Base-by-base conservation (phyloP, 768 basidiomycete genomes). In the Trametes punicea region DNA sequence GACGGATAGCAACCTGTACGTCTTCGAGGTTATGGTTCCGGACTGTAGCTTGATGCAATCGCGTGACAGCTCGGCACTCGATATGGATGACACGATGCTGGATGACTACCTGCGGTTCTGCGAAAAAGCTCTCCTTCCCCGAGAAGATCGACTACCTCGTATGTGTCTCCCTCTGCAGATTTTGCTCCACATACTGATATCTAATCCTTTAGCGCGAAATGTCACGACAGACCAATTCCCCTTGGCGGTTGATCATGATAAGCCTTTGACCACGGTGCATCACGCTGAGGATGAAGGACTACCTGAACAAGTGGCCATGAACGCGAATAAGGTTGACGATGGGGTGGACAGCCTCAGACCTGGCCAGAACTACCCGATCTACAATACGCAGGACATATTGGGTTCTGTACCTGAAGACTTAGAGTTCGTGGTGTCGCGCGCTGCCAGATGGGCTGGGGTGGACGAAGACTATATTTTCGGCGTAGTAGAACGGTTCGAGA, bases 61-160 rank as follows among this genome's bases (percentile, higher is more conserved):
- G 30, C 66, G 31, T 36, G 7, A 3, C 27, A 90, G 88, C 70
- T 70, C 77, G 20, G 76, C 79, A 48, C 77, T 77, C 10, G 78
- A 85, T 60, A 69, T 85, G 56, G 73, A 74, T 53, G 78, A 76
- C 21, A 67, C 66, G 27, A 74, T 74, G 65, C 67, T 88, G 48
- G 88, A 90, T 61, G 75, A 75, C 26, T 91, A 89, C 65, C 69
- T 91, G 36, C 70, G 68, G 21, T 88, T 90, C 61, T 87, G 87
- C 65, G 77, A 83, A 65, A 71, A 68, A 27, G 81, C 80, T 23
- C 63, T 90, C 25, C 57, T 65, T 15, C 63, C 66, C 29, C 62
- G 48, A 48, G 57, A 52, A 42, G 59, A 60, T 27, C 53, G 57
- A 13, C 46, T 55, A 38, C 40, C 52, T 13, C 42, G 64, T 64